A percentile compares a stretch with the other conserved stretches of the same genome.
Conservation (phyloP, 2,329 filamentous ascomycete genomes). For the Xylaria multiplex region DNA sequence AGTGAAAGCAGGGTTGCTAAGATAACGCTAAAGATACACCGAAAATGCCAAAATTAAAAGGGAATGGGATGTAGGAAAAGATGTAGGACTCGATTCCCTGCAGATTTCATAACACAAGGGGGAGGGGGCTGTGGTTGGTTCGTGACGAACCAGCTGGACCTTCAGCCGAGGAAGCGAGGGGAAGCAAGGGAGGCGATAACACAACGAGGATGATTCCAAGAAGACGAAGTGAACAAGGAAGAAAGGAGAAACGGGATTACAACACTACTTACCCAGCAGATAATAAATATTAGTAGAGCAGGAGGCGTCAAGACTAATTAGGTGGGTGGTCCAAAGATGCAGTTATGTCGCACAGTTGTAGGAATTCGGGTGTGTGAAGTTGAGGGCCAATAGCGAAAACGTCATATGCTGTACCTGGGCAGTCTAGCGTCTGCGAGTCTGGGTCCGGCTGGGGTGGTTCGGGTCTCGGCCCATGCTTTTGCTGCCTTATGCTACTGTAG, state of each 20-base stretch:
- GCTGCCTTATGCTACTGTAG: neutral
- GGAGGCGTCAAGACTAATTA: no score
- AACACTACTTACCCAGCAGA: neutral
- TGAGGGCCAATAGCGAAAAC: constrained; percentile 22
- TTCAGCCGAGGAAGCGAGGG: neutral
- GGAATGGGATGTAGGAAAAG: neutral
- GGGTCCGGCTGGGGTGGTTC: neutral
- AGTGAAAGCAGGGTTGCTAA: neutral
- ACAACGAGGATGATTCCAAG: neutral
- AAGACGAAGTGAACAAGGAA: neutral
- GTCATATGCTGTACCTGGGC: constrained; percentile 41
- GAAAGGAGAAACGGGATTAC: neutral
- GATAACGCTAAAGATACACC: constrained; percentile 1
- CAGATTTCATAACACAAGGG: neutral
- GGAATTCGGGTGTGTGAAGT: constrained; percentile 15
- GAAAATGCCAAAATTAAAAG: neutral
- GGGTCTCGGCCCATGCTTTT: neutral
- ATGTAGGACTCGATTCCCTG: neutral
- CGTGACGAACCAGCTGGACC: neutral
- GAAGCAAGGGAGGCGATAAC: neutral
- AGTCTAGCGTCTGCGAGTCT: neutral
- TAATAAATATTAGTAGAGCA: neutral
- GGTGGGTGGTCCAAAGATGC: neutral
- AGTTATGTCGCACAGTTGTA: constrained; percentile 5
- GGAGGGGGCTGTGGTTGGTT: neutral